Base-by-base conservation (phyloP, 1,284 basidiomycete genomes). In the Xerocomus cyaneibrunnescens region DNA sequence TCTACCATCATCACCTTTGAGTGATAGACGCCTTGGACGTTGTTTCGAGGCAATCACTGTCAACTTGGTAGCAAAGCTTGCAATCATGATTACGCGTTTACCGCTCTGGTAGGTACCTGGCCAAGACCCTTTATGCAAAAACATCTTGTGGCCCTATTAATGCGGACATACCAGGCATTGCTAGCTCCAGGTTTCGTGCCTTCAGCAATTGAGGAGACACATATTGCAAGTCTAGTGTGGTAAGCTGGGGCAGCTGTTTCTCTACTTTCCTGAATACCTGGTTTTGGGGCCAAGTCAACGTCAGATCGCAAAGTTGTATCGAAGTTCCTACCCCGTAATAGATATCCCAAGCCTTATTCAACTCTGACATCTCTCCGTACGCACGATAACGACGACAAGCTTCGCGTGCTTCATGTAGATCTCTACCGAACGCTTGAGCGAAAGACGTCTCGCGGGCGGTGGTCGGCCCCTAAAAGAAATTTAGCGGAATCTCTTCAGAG, bases 271-370 rank as follows among this genome's bases (percentile, higher is more conserved):
- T 92, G 79, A 99, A 99, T 28, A 98, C 89, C 89, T 93, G 57
- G n/a, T 39, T 41, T 46, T 35, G 12, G 28, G 16, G 32, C 14
- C 48, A 51, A 43, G 40, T 50, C 27, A 64, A 38, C 39, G 51
- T 51, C 47, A 22, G 17, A 38, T 40, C 3, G 17, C 36, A 13
- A 17, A 37, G 16, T 36, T 8, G 50, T 61, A n/a, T 44, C 30
- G 7, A 1, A 38, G 22, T 35, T 25, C 78, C 51, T 67, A 84
- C 85, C 45, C 87, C 86, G 66, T 98, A 99, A 73, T 99, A 99
- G 27, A 99, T 92, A 65, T 99, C 97, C 97, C 97, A 99, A n/a
- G 97, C 97, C 68, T 93, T 94, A 67, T 98, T 97, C 50, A 99
- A 76, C 66, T 99, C 94, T 52, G 84, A 85, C 51, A 85, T 83